Evolutionary conservation across 192 early-diverging fungal genomes (phyloP), one percentile per base, ranked within the genome.

Genomic region (Gaertneriomyces sp.): DNA sequence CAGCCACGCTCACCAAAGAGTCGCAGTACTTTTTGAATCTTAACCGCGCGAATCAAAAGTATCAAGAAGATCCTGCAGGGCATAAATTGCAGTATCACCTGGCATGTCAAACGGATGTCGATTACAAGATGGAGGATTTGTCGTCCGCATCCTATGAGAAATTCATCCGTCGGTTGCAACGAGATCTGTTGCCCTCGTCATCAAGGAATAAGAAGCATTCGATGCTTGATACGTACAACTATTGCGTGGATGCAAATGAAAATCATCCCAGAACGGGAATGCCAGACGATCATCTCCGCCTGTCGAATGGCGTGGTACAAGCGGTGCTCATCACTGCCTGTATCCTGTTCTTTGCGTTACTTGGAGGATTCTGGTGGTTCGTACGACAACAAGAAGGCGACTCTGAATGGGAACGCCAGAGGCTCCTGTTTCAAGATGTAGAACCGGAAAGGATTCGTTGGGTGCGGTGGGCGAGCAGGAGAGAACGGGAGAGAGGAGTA

Each of bases 1-100:
- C 55, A 8, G 58, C 68, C 19, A 25, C 45, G 14, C 44, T 73
- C 16, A 17, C 40, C 10, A 9, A 43, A 16, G 70, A 75, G 25
- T 51, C 41, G 19, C 71, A 73, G 49, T 67, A 41, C 16, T 76
- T 53, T 44, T 53, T 61, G 6, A 66, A 78, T 60, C 12, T 78
- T 19, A 43, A 14, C 4, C 58, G 56, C 9, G 73, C 65, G 10
- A 78, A 78, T 50, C 43, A 69, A 17, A n/a, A 44, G 16, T 46
- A 66, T 16, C 58, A 10, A 12, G 50, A 47, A 42, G 25, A 42
- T 9, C 54, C 54, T 5, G 54, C 20, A 4, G 12, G 5, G 4
- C 33, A 19, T 12, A 33, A 45, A 17, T 46, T 74, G 8, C n/a
- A 50, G 25, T 72, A 70, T 57, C 40, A 33, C 44, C n/a, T 10